These are phyloP conservation scores for Claviceps paspali DNA, from an alignment of 2,329 filamentous ascomycete genomes.

Conservation along the genomic window DNA sequence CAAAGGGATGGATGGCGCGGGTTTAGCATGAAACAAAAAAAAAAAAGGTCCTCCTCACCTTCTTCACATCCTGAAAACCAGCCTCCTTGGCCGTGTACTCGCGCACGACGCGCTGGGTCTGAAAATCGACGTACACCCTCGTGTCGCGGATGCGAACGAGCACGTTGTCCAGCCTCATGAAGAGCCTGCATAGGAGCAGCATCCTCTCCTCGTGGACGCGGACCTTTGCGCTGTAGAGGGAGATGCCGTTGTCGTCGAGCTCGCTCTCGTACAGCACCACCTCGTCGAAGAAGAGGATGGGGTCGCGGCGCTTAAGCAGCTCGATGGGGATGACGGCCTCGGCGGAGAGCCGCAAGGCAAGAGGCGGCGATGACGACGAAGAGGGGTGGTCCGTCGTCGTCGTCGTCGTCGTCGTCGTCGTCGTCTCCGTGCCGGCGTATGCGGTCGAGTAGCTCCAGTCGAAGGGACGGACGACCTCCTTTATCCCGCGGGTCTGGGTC, in stretches of 20 bases:
- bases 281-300: conserved; percentile 93
- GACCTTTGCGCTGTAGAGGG: conserved; percentile 77
- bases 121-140: conserved; percentile 82
- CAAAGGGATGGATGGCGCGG: too few relatives aligned
- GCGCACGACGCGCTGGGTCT: conserved; percentile 59
- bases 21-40: not conserved
- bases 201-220: conserved; percentile 84
- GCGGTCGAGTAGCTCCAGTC: conserved; percentile 95
- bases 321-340: conserved; percentile 58
- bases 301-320: conserved; percentile 74
- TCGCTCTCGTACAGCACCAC: conserved; percentile 95
- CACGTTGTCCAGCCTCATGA: conserved; percentile 86
- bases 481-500: conserved; percentile 72
- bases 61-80: conserved; percentile 59
- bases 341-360: conserved; percentile 11
- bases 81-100: conserved; percentile 88
- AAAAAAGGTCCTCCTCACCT: conserved; percentile 31
- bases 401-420: not conserved
- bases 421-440: conserved; percentile 52
- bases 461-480: conserved; percentile 87
- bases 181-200: conserved; percentile 71
- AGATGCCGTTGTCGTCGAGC: conserved; percentile 92
- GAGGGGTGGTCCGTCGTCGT: too few relatives aligned
- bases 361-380: too few relatives aligned
- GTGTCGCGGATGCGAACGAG: conserved; percentile 80